These are phyloP conservation scores for Elongisporangium prolatum DNA, from an alignment of 352 stramenopile species.

Conservation along the genomic window DNA sequence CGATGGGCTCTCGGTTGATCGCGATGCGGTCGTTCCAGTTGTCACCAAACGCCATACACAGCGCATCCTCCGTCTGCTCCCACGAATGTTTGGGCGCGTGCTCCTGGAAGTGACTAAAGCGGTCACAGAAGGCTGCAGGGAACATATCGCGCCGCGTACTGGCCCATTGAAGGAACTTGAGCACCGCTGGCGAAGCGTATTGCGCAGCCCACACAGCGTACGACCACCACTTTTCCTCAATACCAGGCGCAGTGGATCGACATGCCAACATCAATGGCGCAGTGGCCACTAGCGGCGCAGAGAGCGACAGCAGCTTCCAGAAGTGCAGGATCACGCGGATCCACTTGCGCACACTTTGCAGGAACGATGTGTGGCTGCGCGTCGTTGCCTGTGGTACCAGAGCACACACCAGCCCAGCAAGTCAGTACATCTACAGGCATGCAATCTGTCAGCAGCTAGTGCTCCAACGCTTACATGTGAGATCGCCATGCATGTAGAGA, in stretches of 20 bases:
- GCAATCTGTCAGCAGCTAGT: not conserved
- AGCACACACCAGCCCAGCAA: not conserved
- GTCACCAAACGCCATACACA: slow-evolving; percentile 82
- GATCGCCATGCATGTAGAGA: not conserved
- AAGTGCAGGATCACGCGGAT: slow-evolving; percentile 50
- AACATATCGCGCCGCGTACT: slow-evolving; percentile 94
- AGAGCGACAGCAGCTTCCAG: slow-evolving; percentile 49
- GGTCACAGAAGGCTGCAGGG: slow-evolving; percentile 85
- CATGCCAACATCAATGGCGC: slow-evolving; percentile 37
- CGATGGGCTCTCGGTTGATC: slow-evolving; percentile 63
- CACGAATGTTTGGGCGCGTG: slow-evolving; percentile 83
- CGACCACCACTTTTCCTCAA: slow-evolving; percentile 63
- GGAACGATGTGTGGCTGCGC: slow-evolving; percentile 9
- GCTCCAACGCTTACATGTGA: not conserved
- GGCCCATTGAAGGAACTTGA: slow-evolving; percentile 96
- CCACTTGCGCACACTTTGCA: slow-evolving; percentile 35
- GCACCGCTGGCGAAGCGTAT: slow-evolving; percentile 84
- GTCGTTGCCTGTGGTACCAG: not conserved
- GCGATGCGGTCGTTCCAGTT: slow-evolving; percentile 66
- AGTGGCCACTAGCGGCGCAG: slow-evolving; percentile 35
- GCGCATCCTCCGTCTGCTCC: slow-evolving; percentile 74
- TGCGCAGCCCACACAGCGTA: slow-evolving; percentile 57
- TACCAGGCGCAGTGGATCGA: slow-evolving; percentile 15
- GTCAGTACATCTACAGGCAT: not conserved
- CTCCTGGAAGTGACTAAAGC: slow-evolving; percentile 89